Conservation (phyloP, 2,329 filamentous ascomycete species). For the Rhynchosporium graminicola region DNA sequence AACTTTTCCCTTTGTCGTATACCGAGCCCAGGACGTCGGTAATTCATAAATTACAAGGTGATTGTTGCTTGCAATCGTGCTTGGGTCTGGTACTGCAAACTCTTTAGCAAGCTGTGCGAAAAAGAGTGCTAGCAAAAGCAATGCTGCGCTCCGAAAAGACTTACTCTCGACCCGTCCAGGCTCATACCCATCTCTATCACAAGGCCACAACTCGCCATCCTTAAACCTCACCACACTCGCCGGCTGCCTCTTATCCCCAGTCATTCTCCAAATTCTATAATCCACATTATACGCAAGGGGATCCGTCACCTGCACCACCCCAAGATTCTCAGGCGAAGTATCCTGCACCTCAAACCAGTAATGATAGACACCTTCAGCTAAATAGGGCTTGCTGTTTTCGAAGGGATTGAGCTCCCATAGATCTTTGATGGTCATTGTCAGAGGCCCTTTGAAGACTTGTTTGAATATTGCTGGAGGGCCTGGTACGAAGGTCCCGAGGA, state of each 20-base stretch:
- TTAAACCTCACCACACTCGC: conserved; percentile 25
- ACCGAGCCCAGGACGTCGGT: conserved; percentile 25
- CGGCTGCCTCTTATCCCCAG: conserved; percentile 23
- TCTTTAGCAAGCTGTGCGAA: background rate
- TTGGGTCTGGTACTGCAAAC: conserved; percentile 12
- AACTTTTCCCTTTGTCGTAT: conserved; percentile 12
- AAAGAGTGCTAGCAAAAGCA: too few relatives aligned
- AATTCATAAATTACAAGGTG: conserved; percentile 28
- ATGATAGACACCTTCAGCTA: conserved; percentile 22
- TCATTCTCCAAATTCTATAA: conserved; percentile 14
- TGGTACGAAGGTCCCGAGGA: conserved; percentile 18
- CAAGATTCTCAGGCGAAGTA: conserved; percentile 22
- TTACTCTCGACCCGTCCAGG: conserved; percentile 14
- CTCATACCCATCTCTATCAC: conserved; percentile 28
- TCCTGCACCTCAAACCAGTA: conserved; percentile 28
- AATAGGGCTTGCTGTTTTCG: conserved; percentile 14
- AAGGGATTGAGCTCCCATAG: conserved; percentile 29
- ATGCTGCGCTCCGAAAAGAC: background rate
- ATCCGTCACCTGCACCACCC: conserved; percentile 24
- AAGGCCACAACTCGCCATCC: conserved; percentile 27
- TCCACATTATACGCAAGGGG: conserved; percentile 27
- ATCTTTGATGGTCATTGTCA: conserved; percentile 17
- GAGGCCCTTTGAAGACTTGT: conserved; percentile 15
- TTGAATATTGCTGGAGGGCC: conserved; percentile 9
- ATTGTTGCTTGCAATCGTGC: conserved; percentile 26